Conservation (phyloP, 139 green algal genomes). For the Chlorella sp. region DNA sequence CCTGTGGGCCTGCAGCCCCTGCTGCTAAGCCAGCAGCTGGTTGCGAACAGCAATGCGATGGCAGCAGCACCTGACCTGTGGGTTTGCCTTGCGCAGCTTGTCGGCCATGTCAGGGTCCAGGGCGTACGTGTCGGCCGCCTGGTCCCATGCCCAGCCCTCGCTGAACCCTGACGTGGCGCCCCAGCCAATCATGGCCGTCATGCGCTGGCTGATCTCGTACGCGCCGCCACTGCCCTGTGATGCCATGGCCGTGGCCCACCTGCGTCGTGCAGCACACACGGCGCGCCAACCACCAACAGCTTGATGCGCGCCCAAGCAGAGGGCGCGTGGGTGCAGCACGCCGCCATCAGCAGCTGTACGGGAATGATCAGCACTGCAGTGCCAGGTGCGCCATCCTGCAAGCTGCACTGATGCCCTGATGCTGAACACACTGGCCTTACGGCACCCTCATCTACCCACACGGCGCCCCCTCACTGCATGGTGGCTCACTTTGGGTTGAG, state of each 20-base stretch:
- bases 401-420: too few relatives aligned
- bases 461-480: neutral
- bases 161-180: constrained; percentile 82
- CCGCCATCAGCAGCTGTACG: too few relatives aligned
- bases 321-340: too few relatives aligned
- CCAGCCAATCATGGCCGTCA: constrained; percentile 93
- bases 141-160: constrained; percentile 91
- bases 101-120: constrained; percentile 77
- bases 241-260: constrained; percentile 87
- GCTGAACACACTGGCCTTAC: too few relatives aligned
- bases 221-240: constrained; percentile 86
- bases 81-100: constrained; percentile 65
- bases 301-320: too few relatives aligned
- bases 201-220: constrained; percentile 81
- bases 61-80: constrained; percentile 41
- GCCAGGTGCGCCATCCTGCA: too few relatives aligned
- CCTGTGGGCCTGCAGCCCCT: too few relatives aligned
- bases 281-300: too few relatives aligned
- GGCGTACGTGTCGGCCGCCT: constrained; percentile 85
- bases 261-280: constrained; percentile 92
- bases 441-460: neutral
- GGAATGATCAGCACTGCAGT: too few relatives aligned
- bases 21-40: too few relatives aligned
- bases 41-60: too few relatives aligned
- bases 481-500: constrained; percentile 87